Percentiles rank a stretch among this genome's conserved stretches.
Evolutionary conservation across 176 grass and related monocot species (phyloP).

Genomic region (Raddia distichophylla): DNA sequence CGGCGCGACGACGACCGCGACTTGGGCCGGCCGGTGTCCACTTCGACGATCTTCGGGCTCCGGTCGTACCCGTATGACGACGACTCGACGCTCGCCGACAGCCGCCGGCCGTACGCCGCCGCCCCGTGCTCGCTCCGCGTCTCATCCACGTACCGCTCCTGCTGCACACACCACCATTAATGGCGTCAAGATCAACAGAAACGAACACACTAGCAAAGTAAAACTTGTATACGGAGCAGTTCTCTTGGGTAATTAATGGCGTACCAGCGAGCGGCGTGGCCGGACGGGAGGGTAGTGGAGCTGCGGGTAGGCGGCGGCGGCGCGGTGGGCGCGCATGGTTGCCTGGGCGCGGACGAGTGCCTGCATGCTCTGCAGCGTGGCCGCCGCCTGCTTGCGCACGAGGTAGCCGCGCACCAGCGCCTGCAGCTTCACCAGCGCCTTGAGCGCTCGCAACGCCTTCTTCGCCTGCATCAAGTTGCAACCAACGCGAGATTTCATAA

Average conservation of each 20-base stretch:
- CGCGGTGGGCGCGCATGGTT: conserved; percentile 55
- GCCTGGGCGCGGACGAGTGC: conserved; percentile 87
- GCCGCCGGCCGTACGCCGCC: conserved; percentile 58
- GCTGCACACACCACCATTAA: conserved; percentile 27
- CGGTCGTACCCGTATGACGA: conserved; percentile 69
- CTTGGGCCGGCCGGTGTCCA: conserved; percentile 81
- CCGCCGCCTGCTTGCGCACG: conserved; percentile 78
- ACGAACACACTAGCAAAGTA: neutral
- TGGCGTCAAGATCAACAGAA: conserved; percentile 1
- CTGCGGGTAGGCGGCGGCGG: conserved; percentile 41
- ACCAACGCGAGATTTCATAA: neutral
- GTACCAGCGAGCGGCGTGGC: conserved; percentile 47
- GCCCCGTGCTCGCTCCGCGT: conserved; percentile 68
- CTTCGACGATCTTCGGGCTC: conserved; percentile 96
- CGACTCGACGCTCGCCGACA: conserved; percentile 78
- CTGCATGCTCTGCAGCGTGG: conserved; percentile 85
- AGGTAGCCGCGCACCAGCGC: conserved; percentile 86
- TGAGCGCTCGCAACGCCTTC: conserved; percentile 91
- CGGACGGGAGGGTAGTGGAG: conserved; percentile 54
- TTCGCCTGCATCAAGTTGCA: conserved; percentile 55
- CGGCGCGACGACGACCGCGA: conserved; percentile 75
- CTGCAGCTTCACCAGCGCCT: conserved; percentile 90
- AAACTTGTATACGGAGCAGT: neutral
- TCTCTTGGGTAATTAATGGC: neutral
- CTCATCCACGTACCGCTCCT: conserved; percentile 69